Conservation (phyloP, 768 basidiomycete species). For the Kwoniella botswanensis region DNA sequence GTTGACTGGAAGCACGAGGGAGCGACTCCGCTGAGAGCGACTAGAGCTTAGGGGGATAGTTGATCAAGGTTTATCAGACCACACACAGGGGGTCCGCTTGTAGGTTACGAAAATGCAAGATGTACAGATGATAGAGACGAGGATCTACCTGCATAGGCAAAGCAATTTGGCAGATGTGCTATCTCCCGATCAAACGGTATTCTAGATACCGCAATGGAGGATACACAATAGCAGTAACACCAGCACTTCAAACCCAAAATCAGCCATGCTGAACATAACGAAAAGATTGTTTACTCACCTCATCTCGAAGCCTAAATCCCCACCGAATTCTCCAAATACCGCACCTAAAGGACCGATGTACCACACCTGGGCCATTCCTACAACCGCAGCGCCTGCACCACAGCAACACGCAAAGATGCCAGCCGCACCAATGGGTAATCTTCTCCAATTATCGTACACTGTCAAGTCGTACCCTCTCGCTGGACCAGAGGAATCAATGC, state of each 20-base stretch:
- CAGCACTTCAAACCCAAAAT: slow-evolving; percentile 42
- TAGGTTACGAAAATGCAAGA: too few species aligned
- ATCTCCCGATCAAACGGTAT: slow-evolving; percentile 54
- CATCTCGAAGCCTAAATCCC: slow-evolving; percentile 67
- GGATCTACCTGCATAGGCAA: not conserved
- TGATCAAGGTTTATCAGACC: too few species aligned
- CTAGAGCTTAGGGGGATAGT: not conserved
- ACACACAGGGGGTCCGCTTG: too few species aligned
- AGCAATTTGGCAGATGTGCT: not conserved
- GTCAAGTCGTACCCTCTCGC: slow-evolving; percentile 64
- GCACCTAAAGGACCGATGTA: slow-evolving; percentile 64
- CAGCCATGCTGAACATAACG: not conserved
- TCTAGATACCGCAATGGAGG: slow-evolving; percentile 64
- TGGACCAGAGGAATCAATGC: slow-evolving; percentile 35
- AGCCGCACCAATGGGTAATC: slow-evolving; percentile 63
- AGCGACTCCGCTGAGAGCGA: slow-evolving; percentile 18
- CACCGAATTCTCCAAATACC: slow-evolving; percentile 62
- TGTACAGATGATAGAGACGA: too few species aligned
- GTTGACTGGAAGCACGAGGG: slow-evolving; percentile 37
- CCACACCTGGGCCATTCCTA: slow-evolving; percentile 65
- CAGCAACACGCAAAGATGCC: slow-evolving; percentile 63
- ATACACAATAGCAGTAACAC: slow-evolving; percentile 62
- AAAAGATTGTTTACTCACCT: slow-evolving; percentile 26
- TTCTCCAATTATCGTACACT: slow-evolving; percentile 62
- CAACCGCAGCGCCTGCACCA: slow-evolving; percentile 63